phyloP scores from a whole-genome alignment of 2,329 filamentous ascomycete genomes.

The Rutstroemia sp. region DNA sequence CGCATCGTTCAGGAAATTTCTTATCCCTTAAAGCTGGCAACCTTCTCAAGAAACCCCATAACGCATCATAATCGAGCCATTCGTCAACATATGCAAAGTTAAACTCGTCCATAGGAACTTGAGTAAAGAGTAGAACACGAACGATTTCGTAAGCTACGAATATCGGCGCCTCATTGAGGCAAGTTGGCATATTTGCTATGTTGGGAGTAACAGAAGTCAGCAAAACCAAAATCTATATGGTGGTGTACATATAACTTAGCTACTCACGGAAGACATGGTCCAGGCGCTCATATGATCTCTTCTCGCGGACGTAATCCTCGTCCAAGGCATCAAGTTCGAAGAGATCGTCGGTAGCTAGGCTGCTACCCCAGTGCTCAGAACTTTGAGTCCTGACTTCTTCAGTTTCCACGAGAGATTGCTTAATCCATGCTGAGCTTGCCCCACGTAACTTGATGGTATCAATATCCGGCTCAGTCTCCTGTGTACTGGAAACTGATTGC shows the following conservation, averaged over 20 bases:
- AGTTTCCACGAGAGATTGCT: background rate
- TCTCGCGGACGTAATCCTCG: background rate
- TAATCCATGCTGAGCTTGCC: background rate
- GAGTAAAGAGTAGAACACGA: conserved; percentile 23
- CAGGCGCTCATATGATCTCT: conserved; percentile 2
- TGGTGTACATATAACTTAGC: too few relatives aligned
- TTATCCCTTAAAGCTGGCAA: conserved; percentile 38
- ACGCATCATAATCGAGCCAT: conserved; percentile 37
- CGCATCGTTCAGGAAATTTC: conserved; percentile 40
- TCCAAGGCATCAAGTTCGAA: background rate
- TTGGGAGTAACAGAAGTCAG: background rate
- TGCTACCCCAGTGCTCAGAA: background rate
- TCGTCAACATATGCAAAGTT: conserved; percentile 4
- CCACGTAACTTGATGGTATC: background rate
- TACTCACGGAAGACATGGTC: background rate
- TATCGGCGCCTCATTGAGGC: conserved; percentile 14
- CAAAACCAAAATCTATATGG: too few relatives aligned
- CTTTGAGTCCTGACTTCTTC: background rate
- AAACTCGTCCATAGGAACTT: conserved; percentile 18
- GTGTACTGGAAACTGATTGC: conserved; percentile 3
- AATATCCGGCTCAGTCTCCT: conserved; percentile 12
- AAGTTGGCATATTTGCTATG: conserved; percentile 18
- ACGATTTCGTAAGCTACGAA: conserved; percentile 26
- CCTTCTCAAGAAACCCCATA: conserved; percentile 36
- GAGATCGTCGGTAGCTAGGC: background rate